A percentile compares a stretch with the other conserved stretches of the same genome.
Conservation (phyloP, 176 grass and related monocot genomes). For the Musa itinerans region DNA sequence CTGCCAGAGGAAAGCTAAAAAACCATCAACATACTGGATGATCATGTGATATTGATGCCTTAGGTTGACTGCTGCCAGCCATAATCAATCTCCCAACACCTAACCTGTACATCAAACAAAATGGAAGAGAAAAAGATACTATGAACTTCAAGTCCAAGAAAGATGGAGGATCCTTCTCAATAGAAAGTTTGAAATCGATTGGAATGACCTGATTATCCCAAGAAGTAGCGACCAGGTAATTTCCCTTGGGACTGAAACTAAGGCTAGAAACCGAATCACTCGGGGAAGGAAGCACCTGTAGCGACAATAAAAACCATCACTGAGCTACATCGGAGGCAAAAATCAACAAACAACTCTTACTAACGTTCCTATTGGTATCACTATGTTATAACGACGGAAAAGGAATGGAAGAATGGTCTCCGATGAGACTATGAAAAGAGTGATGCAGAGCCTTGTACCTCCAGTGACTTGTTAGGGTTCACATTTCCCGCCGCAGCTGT, state of each 20-base stretch:
- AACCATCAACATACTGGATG: conserved; percentile 49
- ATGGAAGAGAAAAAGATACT: neutral
- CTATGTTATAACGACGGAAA: no score
- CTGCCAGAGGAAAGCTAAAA: neutral
- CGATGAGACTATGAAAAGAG: neutral
- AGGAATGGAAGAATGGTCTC: no score
- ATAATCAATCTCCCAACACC: conserved; percentile 94
- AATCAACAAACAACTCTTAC: neutral
- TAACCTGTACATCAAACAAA: conserved; percentile 40
- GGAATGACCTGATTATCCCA: conserved; percentile 74
- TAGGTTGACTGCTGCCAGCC: conserved; percentile 69
- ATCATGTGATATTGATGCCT: conserved; percentile 83
- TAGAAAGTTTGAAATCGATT: neutral
- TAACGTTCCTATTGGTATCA: neutral
- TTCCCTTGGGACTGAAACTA: conserved; percentile 70
- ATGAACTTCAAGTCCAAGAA: conserved; percentile 2
- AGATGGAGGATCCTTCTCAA: neutral
- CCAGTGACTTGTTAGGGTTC: conserved; percentile 69
- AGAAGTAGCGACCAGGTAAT: conserved; percentile 70
- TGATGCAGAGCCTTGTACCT: conserved; percentile 1
- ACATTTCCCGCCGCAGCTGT: conserved; percentile 22
- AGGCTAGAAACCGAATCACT: conserved; percentile 65
- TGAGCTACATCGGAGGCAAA: neutral
- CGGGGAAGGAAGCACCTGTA: conserved; percentile 34
- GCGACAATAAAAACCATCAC: neutral